Conservation (phyloP, 768 basidiomycete species). For the Pleurotus sapidus region DNA sequence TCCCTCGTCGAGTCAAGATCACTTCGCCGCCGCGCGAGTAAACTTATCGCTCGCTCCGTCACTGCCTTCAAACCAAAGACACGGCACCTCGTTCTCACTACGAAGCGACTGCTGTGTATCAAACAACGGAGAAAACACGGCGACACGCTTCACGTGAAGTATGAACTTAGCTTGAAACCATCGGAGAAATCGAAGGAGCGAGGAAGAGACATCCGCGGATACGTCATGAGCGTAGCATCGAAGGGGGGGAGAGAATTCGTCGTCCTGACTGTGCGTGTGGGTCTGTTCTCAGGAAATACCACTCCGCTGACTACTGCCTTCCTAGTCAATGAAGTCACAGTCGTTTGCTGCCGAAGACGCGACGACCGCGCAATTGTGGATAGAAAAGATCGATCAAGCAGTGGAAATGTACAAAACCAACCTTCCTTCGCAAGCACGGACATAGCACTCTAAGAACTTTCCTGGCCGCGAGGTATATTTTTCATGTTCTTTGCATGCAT, state of each 20-base stretch:
- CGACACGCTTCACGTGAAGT: slow-evolving; percentile 40
- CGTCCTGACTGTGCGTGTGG: slow-evolving; percentile 50
- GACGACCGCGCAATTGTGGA: slow-evolving; percentile 30
- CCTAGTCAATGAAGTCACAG: slow-evolving; percentile 44
- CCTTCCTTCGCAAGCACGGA: slow-evolving; percentile 16
- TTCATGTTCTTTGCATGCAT: too few relatives aligned
- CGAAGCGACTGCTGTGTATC: slow-evolving; percentile 52
- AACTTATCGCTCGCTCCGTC: slow-evolving; percentile 47
- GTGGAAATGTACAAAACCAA: slow-evolving; percentile 13
- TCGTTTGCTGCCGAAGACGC: slow-evolving; percentile 39
- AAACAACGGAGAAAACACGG: slow-evolving; percentile 38
- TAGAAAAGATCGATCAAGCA: slow-evolving; percentile 35
- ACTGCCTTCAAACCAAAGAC: slow-evolving; percentile 47
- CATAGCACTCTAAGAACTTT: slow-evolving; percentile 7
- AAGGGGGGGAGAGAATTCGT: slow-evolving; percentile 60
- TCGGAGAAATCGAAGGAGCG: slow-evolving; percentile 33
- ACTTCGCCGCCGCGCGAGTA: slow-evolving; percentile 55
- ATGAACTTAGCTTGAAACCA: slow-evolving; percentile 43
- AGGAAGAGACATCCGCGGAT: slow-evolving; percentile 43
- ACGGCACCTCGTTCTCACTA: slow-evolving; percentile 56
- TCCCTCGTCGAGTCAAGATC: slow-evolving; percentile 53
- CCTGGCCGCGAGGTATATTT: too few relatives aligned
- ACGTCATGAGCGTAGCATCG: slow-evolving; percentile 44
- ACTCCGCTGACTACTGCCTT: slow-evolving; percentile 1
- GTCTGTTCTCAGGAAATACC: neutral